Percentiles rank a stretch among this genome's conserved stretches.
These are phyloP conservation scores for Claviceps spartinae DNA, from an alignment of 2,329 filamentous ascomycete genomes.

Conservation along the genomic window DNA sequence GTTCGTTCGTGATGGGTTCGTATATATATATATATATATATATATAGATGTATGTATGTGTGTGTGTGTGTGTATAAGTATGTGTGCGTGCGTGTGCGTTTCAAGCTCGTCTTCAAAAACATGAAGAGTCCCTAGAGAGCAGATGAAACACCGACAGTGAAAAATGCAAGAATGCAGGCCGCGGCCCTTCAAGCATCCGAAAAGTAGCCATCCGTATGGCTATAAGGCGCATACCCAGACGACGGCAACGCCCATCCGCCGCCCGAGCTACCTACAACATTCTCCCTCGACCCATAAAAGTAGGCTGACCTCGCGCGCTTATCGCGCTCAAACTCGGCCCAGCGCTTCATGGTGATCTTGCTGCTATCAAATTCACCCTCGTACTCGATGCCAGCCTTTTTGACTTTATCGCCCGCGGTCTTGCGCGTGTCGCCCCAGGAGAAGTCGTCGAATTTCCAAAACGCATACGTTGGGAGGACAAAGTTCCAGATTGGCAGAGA, in stretches of 20 bases:
- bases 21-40: neutral
- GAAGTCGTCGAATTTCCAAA: conserved; percentile 99
- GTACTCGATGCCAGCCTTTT: conserved; percentile 73
- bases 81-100: too few species aligned
- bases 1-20: too few species aligned
- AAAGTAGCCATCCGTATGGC: conserved; percentile 41
- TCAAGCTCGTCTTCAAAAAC: too few species aligned
- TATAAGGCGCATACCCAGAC: conserved; percentile 22
- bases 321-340: conserved; percentile 84
- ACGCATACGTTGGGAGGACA: conserved; percentile 81
- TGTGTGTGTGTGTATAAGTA: too few species aligned
- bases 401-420: conserved; percentile 78
- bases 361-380: conserved; percentile 96
- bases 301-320: conserved; percentile 36
- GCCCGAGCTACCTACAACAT: conserved; percentile 26
- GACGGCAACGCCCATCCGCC: conserved; percentile 29
- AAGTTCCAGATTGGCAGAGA: conserved; percentile 98
- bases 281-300: conserved; percentile 37
- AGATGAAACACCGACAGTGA: too few species aligned
- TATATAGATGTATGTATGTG: too few species aligned
- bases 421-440: conserved; percentile 97
- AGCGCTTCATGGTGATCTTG: conserved; percentile 99
- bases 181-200: conserved; percentile 28
- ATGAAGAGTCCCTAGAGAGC: too few species aligned
- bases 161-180: too few species aligned